These are phyloP conservation scores for Ogataea nonfermentans DNA, from an alignment of 805 yeast species.

Conservation along the genomic window DNA sequence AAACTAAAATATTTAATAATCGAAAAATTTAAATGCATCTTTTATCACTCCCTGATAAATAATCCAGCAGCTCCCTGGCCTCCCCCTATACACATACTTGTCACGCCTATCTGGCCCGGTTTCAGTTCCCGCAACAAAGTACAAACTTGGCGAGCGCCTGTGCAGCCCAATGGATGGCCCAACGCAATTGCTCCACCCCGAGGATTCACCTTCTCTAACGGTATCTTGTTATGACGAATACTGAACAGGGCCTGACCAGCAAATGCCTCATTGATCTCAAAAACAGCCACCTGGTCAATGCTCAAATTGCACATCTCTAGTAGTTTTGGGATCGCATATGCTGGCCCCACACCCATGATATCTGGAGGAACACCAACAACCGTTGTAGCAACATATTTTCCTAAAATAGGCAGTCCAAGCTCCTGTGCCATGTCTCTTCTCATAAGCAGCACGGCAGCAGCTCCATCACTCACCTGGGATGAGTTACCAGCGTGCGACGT, in stretches of 20 bases:
- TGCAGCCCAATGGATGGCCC: slow-evolving; percentile 91
- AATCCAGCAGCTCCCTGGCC: slow-evolving; percentile 98
- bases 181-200: slow-evolving; percentile 96
- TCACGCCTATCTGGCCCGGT: slow-evolving; percentile 81
- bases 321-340: slow-evolving; percentile 86
- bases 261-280: slow-evolving; percentile 94
- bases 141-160: slow-evolving; percentile 86
- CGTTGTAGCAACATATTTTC: slow-evolving; percentile 74
- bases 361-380: slow-evolving; percentile 95
- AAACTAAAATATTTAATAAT: neutral
- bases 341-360: slow-evolving; percentile 98
- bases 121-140: slow-evolving; percentile 80
- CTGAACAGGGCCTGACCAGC: slow-evolving; percentile 92
- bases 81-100: slow-evolving; percentile 97
- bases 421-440: slow-evolving; percentile 82
- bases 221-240: slow-evolving; percentile 62
- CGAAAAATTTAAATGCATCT: neutral
- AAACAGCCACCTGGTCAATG: slow-evolving; percentile 66
- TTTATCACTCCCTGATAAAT: slow-evolving; percentile 66
- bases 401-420: slow-evolving; percentile 69
- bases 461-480: slow-evolving; percentile 95
- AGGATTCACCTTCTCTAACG: slow-evolving; percentile 72
- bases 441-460: slow-evolving; percentile 83
- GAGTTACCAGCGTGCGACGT: slow-evolving; percentile 95
- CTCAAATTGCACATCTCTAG: slow-evolving; percentile 45